Evolutionary conservation across 139 green algal genomes (phyloP).

Genomic region (Limnomonas spitsbergensis): DNA sequence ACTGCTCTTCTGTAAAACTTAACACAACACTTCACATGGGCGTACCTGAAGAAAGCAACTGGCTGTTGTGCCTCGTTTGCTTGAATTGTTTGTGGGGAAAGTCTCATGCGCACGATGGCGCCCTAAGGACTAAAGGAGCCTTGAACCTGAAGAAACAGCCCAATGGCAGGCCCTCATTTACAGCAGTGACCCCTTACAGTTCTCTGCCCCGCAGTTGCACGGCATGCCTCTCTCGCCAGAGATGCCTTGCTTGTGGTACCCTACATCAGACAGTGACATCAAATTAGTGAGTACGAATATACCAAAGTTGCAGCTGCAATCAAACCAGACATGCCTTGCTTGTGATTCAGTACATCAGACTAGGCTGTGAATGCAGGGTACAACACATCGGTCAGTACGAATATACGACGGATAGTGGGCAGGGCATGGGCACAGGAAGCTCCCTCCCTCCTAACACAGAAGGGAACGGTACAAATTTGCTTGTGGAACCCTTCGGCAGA

Average conservation of each 20-base stretch:
- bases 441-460: not conserved
- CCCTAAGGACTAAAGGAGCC: too few species aligned
- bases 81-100: too few species aligned
- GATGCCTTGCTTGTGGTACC: not conserved
- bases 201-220: conserved; percentile 38
- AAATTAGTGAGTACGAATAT: not conserved
- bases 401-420: not conserved
- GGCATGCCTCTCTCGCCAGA: conserved; percentile 16
- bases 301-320: not conserved
- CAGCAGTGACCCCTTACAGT: conserved; percentile 36
- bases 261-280: not conserved
- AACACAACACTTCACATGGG: too few species aligned
- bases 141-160: too few species aligned
- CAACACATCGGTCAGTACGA: not conserved
- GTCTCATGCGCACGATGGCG: too few species aligned
- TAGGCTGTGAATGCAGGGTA: not conserved
- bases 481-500: too few species aligned
- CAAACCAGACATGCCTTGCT: not conserved
- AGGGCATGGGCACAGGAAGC: too few species aligned
- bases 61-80: too few species aligned
- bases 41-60: too few species aligned
- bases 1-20: too few species aligned
- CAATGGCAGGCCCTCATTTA: conserved; percentile 12
- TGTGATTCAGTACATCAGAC: not conserved
- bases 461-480: too few species aligned